Evolutionary conservation across 345 rosid species (phyloP).

Genomic region (Xanthoceras sorbifolium): DNA sequence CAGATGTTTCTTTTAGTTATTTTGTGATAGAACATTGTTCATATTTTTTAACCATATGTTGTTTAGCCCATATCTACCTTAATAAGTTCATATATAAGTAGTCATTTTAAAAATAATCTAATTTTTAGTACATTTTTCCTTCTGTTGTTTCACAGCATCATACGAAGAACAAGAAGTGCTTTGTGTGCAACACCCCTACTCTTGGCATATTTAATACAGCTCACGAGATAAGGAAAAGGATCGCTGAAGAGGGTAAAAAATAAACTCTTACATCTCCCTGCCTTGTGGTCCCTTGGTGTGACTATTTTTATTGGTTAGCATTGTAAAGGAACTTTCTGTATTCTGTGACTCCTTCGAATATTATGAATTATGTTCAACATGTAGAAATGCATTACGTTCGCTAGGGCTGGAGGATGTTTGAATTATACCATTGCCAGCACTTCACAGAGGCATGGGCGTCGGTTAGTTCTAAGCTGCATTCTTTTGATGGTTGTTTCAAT

Average conservation of each 20-base stretch:
- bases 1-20: background rate
- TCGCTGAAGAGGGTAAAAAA: conserved; percentile 46
- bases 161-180: conserved; percentile 85
- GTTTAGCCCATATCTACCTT: background rate
- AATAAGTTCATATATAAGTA: background rate
- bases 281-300: background rate
- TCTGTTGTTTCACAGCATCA: conserved; percentile 61
- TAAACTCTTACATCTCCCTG: background rate
- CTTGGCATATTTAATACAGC: conserved; percentile 80
- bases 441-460: background rate
- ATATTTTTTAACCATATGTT: background rate
- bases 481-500: background rate
- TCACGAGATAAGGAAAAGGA: conserved; percentile 63
- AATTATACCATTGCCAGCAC: background rate
- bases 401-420: background rate
- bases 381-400: background rate
- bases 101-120: background rate
- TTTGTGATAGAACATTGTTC: background rate
- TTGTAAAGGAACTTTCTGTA: background rate
- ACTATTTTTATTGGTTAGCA: background rate
- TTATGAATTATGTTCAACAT: background rate
- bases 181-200: conserved; percentile 85
- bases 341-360: background rate
- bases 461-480: background rate
- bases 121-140: background rate